Base-by-base conservation (phyloP, 164 flowering plant genomes). In the Cinnamomum micranthum region DNA sequence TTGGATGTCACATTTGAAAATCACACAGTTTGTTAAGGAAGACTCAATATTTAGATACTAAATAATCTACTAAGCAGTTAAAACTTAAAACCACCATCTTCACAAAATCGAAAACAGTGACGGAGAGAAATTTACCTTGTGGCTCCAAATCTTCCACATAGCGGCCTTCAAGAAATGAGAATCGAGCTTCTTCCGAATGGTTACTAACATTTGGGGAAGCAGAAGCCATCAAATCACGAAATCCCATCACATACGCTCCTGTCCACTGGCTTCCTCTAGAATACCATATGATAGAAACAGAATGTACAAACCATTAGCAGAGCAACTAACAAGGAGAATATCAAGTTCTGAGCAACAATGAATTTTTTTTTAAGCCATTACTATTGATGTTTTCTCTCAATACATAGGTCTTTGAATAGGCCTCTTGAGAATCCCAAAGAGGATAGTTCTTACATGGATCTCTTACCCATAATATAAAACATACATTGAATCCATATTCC, bases 251-350 rank as follows among this genome's bases (percentile, higher is more conserved):
- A 81, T 95, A 95, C 31, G 66, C 89, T 76, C 99, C 98, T 3
- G 94, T 93, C 99, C 99, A 95, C 76, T 88, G 87, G 68, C 93
- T 88, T 78, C 96, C 96, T 77, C 97, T 93, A 78, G 3, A 66
- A 64, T 41, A 41, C 10, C 47, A 41, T 9, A 41, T 6, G 47
- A 41, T 41, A 41, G 47, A 41, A 41, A 7, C 47, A 41, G 47
- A 9, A 41, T 7, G 9, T 41, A 41, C 47, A 7, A 6, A 0
- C 47, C 11, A 65, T 65, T 25, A 25, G 31, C 27, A 11, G 27
- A 23, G 31, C 35, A 65, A 28, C 47, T 41, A 9, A 35, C 67
- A 6, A 23, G 27, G 10, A 23, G 5, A 65, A 14, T 65, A 65
- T 6, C 12, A 25, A n/a, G 10, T 17, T 60, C 14, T 25, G 31